A percentile compares a stretch with the other conserved stretches of the same genome.
These are phyloP conservation scores for Paxillus ammoniavirescens DNA, from an alignment of 768 basidiomycete genomes.

Conservation along the genomic window DNA sequence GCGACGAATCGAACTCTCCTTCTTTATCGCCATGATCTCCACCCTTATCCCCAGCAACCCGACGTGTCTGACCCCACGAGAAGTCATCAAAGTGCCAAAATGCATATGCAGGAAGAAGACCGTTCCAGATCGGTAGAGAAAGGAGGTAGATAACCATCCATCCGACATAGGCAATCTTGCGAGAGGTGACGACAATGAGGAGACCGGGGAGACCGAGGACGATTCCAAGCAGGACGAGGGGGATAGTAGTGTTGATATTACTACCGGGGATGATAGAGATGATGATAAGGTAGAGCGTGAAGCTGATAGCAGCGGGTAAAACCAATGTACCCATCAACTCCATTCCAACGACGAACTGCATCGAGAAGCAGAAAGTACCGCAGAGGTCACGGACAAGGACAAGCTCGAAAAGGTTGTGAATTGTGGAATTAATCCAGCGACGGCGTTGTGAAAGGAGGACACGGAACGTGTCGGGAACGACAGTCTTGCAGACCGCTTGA, in stretches of 20 bases:
- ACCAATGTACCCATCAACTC: constrained; percentile 96
- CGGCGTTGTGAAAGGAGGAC: constrained; percentile 94
- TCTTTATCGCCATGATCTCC: constrained; percentile 88
- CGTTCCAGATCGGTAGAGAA: constrained; percentile 97
- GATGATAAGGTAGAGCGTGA: constrained; percentile 93
- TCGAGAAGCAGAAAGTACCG: constrained; percentile 99
- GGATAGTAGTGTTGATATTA: constrained; percentile 70
- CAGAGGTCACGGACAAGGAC: constrained; percentile 96
- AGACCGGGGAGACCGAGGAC: constrained; percentile 96
- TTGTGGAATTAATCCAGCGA: constrained; percentile 99
- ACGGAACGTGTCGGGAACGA: constrained; percentile 95
- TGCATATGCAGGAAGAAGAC: constrained; percentile 91
- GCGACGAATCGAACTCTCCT: constrained; percentile 93
- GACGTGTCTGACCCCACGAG: constrained; percentile 95
- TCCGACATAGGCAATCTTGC: constrained; percentile 90
- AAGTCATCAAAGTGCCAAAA: constrained; percentile 99
- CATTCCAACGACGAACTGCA: constrained; percentile 99
- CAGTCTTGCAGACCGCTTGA: constrained; percentile 97
- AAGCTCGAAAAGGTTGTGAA: constrained; percentile 96
- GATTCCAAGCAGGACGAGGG: constrained; percentile 88
- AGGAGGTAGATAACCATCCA: constrained; percentile 97
- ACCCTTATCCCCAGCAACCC: constrained; percentile 70
- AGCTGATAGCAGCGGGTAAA: constrained; percentile 94
- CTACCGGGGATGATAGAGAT: constrained; percentile 81
- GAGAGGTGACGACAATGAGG: constrained; percentile 92